These are phyloP conservation scores for Cercospora sp. DNA, from an alignment of 2,329 filamentous ascomycete species.

Conservation along the genomic window DNA sequence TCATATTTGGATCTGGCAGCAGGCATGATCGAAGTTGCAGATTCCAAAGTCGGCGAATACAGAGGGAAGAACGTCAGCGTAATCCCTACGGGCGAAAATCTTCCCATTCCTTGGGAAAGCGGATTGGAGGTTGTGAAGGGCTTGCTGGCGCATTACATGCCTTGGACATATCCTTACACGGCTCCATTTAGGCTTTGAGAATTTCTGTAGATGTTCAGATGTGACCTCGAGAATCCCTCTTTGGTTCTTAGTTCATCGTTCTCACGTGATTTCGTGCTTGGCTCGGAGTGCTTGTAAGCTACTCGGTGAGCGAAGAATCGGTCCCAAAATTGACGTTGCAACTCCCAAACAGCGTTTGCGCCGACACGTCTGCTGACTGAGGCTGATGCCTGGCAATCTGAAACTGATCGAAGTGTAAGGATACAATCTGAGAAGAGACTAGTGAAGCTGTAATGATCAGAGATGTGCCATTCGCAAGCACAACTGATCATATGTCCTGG, in stretches of 20 bases:
- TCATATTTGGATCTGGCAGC: conserved; percentile 50
- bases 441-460: neutral
- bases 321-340: neutral
- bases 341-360: neutral
- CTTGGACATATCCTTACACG: conserved; percentile 3
- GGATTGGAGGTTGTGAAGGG: neutral
- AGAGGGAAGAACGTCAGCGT: neutral
- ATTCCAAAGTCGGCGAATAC: conserved; percentile 1
- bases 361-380: neutral
- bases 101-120: conserved; percentile 1
- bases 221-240: neutral
- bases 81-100: neutral
- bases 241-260: neutral
- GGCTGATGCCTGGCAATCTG: neutral
- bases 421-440: neutral
- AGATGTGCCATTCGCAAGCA: neutral
- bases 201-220: neutral
- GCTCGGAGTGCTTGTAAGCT: neutral
- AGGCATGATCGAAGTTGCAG: conserved; percentile 52
- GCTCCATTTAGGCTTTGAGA: neutral
- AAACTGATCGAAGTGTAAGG: neutral
- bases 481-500: neutral
- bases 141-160: neutral
- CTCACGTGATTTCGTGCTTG: neutral
- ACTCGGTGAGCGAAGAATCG: neutral